These are phyloP conservation scores for Podospora comata DNA, from an alignment of 495 filamentous ascomycete species.

Conservation along the genomic window DNA sequence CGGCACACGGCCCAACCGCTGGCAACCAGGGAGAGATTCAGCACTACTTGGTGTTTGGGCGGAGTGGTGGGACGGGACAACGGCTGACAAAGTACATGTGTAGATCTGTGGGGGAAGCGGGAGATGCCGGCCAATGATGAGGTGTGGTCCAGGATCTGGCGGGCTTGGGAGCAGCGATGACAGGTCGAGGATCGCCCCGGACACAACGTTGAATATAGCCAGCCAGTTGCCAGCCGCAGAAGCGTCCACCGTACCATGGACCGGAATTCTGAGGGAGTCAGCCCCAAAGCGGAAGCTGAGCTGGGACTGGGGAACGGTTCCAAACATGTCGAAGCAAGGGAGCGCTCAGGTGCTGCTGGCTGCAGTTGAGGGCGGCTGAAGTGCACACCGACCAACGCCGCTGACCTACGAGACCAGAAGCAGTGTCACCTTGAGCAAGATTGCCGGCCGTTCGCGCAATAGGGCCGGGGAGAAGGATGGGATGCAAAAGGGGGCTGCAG, in stretches of 20 bases:
- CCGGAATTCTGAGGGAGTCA: constrained; percentile 5
- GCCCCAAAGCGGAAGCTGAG: constrained; percentile 16
- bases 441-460: constrained; percentile 13
- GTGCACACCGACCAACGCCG: constrained; percentile 4
- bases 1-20: background rate
- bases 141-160: background rate
- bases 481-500: background rate
- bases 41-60: background rate
- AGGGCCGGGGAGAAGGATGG: background rate
- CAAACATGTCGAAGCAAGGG: background rate
- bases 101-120: constrained; percentile 10
- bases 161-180: background rate
- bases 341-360: constrained; percentile 2
- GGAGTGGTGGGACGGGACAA: background rate
- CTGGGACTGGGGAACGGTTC: background rate
- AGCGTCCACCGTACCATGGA: background rate
- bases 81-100: background rate
- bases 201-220: constrained; percentile 5
- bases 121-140: background rate
- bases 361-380: constrained; percentile 12
- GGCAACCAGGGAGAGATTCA: background rate
- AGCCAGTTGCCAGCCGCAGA: background rate
- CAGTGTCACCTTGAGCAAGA: constrained; percentile 16
- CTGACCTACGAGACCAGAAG: constrained; percentile 8
- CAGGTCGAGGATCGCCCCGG: constrained; percentile 11